These are phyloP conservation scores for Venustampulla echinocandica DNA, from an alignment of 495 filamentous ascomycete genomes.

Conservation along the genomic window DNA sequence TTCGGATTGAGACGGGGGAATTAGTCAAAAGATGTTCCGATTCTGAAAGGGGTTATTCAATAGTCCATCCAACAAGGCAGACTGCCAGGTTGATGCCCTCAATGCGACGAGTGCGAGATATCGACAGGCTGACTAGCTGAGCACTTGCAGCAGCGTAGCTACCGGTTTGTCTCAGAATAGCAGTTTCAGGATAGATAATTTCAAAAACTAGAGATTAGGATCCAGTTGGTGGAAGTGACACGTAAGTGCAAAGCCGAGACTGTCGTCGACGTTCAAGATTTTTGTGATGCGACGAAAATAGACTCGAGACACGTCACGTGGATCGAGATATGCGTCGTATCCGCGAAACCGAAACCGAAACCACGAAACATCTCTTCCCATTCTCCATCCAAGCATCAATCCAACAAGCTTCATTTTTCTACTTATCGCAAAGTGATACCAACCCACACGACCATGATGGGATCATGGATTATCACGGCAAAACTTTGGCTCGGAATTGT, in stretches of 20 bases:
- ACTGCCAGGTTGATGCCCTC: conserved; percentile 1
- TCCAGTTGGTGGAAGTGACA: background rate
- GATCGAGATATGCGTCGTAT: background rate
- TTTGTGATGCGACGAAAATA: background rate
- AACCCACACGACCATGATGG: too few species aligned
- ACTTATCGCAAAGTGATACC: too few species aligned
- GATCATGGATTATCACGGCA: too few species aligned
- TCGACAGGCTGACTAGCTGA: background rate
- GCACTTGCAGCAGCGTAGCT: background rate
- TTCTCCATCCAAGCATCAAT: too few species aligned
- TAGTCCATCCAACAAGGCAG: conserved; percentile 2
- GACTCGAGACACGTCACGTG: background rate
- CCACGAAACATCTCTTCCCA: too few species aligned
- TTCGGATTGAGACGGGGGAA: background rate
- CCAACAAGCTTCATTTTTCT: too few species aligned
- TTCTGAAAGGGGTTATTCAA: conserved; percentile 1
- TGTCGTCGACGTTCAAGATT: background rate
- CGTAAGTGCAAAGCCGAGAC: background rate
- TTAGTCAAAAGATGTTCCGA: background rate
- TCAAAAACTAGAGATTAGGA: background rate
- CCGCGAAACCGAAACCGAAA: too few species aligned
- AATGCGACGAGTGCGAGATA: background rate
- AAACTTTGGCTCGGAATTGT: too few species aligned
- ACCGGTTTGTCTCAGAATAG: background rate
- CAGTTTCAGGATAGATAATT: background rate